Percentiles rank a stretch among this genome's conserved stretches.
phyloP scores from a whole-genome alignment of 306 rosid genomes.

The Medicago arabica region DNA sequence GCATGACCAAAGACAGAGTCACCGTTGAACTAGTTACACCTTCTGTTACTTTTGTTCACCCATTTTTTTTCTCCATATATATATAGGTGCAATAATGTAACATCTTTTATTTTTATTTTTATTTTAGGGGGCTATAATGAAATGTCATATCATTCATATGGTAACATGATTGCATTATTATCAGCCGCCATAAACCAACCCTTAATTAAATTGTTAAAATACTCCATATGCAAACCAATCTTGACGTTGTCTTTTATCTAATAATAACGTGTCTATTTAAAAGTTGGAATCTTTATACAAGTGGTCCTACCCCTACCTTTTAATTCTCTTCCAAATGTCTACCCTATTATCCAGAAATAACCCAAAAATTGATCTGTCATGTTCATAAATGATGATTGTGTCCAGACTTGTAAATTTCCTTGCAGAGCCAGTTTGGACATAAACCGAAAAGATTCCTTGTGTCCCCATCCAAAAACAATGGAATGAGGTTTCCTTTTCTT shows the following conservation, averaged over 20 bases:
- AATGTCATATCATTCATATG: background rate
- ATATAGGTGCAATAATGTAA: too few species aligned
- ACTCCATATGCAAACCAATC: background rate
- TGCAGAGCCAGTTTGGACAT: slow-evolving; percentile 23
- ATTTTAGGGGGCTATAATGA: background rate
- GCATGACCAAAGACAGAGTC: background rate
- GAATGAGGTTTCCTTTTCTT: background rate
- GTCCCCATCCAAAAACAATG: slow-evolving; percentile 3
- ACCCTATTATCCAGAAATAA: background rate
- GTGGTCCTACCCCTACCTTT: slow-evolving; percentile 39
- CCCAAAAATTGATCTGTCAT: slow-evolving; percentile 35
- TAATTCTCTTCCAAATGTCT: slow-evolving; percentile 31
- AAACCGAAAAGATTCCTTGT: slow-evolving; percentile 34
- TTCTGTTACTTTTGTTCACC: too few species aligned
- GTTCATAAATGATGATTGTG: background rate
- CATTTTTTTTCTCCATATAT: background rate
- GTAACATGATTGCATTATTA: background rate
- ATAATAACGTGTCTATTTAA: slow-evolving; percentile 1
- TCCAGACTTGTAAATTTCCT: slow-evolving; percentile 1
- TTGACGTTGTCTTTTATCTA: background rate
- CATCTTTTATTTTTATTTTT: background rate
- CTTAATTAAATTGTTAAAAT: background rate
- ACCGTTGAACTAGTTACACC: background rate
- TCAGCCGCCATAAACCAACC: background rate
- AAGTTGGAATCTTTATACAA: slow-evolving; percentile 22